Evolutionary conservation across 805 yeast genomes (phyloP), one percentile per base, ranked within the genome.

Genomic region (Ogataea polymorpha): DNA sequence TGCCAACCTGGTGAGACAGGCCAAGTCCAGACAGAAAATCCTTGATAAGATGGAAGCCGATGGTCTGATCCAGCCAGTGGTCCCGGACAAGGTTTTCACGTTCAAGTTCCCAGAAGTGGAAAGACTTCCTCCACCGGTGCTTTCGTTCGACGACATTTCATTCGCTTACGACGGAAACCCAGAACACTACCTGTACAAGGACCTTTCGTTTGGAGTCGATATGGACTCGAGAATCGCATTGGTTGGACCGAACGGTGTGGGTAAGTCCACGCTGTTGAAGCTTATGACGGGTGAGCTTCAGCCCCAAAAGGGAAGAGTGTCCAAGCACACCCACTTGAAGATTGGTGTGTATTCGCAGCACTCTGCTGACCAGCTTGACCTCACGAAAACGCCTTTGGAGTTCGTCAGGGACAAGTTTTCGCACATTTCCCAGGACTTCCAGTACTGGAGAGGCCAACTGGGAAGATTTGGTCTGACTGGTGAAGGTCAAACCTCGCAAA

Each of bases 11-110:
- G 99, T 93, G 45, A 88, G 86, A 68, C 99, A 93, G 73, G 99
- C 99, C 52, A 93, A 93, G 71, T 93, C 99, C 24, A 87, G 98
- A 74, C 99, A 93, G 78, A 93, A 93, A 83, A 93, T 93, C 65
- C 77, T 93, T 67, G 99, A 93, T 72, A 93, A 93, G 83, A 93
- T 93, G 99, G 99, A 93, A 74, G 98, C 99, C 56, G 99, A 93
- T 66, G 99, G 99, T 62, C 76, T 86, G 59, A 86, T 93, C 61
- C 86, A 86, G 71, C 83, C 95, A 40, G 99, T 93, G 56, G 89
- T 79, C 43, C 84, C 86, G 38, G 99, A 93, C 68, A 88, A 80
- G 71, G 96, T 90, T 20, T 93, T 93, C 67, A 79, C 93, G 2
- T 93, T 93, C 80, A 77, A 85, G 59, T 93, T 93, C 79, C 88